phyloP scores from a whole-genome alignment of 306 rosid species.

The Cotoneaster glaucophyllus region DNA sequence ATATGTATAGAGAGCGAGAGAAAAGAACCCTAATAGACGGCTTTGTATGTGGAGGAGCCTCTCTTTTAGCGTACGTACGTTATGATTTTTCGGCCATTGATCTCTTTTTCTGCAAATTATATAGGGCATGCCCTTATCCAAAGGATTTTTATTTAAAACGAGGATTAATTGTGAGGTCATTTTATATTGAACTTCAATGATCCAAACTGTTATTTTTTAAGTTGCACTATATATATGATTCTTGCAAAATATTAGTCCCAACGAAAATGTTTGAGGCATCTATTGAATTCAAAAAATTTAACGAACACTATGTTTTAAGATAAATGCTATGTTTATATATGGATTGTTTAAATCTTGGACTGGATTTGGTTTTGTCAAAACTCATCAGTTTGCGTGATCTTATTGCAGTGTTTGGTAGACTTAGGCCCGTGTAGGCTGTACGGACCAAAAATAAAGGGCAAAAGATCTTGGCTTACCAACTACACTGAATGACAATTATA shows the following conservation, averaged over 20 bases:
- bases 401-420: constrained; percentile 19
- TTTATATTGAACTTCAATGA: no score
- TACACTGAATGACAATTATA: neutral
- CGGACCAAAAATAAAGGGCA: neutral
- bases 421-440: neutral
- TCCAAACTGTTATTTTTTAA: no score
- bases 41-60: neutral
- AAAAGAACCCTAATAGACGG: neutral
- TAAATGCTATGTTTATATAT: no score
- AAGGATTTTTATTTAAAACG: no score
- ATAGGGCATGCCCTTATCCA: no score
- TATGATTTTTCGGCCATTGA: neutral
- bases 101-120: no score
- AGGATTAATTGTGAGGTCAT: no score
- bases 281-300: no score
- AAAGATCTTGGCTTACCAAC: neutral
- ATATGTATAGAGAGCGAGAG: neutral
- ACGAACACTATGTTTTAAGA: no score
- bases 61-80: neutral
- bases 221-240: no score
- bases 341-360: neutral
- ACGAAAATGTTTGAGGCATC: no score
- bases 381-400: constrained; percentile 19
- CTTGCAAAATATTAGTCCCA: no score
- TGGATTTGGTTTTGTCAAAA: constrained; percentile 2